These are phyloP conservation scores for Tylopilus orsonianus DNA, from an alignment of 1,284 basidiomycete species.

Conservation along the genomic window DNA sequence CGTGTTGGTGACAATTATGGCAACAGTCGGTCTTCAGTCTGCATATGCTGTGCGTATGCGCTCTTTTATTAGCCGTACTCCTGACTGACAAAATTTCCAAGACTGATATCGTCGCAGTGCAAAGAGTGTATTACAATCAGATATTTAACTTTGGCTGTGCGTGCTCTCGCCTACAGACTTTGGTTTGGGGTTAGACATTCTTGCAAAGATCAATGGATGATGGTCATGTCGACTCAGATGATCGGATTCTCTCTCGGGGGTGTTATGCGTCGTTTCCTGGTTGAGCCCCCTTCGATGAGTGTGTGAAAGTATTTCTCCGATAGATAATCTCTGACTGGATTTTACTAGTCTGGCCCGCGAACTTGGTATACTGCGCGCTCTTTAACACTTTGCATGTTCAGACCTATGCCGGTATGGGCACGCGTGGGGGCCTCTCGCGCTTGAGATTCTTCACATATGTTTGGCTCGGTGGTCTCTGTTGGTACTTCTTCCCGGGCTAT, in stretches of 20 bases:
- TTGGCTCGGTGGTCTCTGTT: constrained; percentile 56
- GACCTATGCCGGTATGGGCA: constrained; percentile 61
- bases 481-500: constrained; percentile 77
- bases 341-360: constrained; percentile 78
- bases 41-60: constrained; percentile 27
- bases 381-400: constrained; percentile 77
- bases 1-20: constrained; percentile 75
- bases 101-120: constrained; percentile 67
- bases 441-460: constrained; percentile 77
- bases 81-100: constrained; percentile 6
- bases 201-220: constrained; percentile 71
- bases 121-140: constrained; percentile 69
- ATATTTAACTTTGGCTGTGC: constrained; percentile 60
- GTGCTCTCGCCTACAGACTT: constrained; percentile 1
- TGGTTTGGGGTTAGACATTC: constrained; percentile 33
- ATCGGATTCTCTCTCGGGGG: constrained; percentile 89
- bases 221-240: constrained; percentile 84
- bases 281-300: constrained; percentile 88
- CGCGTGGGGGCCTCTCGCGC: constrained; percentile 66
- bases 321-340: constrained; percentile 7
- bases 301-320: constrained; percentile 17
- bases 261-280: constrained; percentile 73
- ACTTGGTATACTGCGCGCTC: constrained; percentile 80
- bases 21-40: constrained; percentile 58
- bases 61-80: background rate